Evolutionary conservation across 148 eudicot species (phyloP).

Genomic region (Diospyros kaki): DNA sequence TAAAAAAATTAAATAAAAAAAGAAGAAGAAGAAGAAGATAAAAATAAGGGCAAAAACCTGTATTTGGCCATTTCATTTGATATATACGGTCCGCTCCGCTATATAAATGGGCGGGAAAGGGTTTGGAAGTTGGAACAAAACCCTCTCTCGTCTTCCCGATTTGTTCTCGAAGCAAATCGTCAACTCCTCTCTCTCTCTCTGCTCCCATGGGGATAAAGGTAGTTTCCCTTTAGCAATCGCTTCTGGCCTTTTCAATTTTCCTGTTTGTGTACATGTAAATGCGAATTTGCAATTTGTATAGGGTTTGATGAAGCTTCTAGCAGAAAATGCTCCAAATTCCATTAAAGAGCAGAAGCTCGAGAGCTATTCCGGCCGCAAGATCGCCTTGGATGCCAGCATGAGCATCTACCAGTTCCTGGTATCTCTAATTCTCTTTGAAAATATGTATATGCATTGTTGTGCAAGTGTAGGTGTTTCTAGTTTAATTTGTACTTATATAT

Average conservation of each 20-base stretch:
- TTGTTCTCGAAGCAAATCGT: neutral
- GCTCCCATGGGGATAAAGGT: constrained; percentile 29
- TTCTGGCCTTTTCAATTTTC: neutral
- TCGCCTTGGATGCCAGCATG: constrained; percentile 99
- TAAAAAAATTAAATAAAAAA: no score
- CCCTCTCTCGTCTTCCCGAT: neutral
- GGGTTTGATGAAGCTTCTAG: constrained; percentile 98
- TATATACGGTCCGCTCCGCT: no score
- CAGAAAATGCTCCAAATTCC: constrained; percentile 88
- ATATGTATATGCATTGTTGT: no score
- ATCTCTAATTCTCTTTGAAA: no score
- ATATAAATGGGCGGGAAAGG: no score
- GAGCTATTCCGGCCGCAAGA: constrained; percentile 82
- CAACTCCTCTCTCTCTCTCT: neutral
- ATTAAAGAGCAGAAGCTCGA: constrained; percentile 98
- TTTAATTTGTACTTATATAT: neutral
- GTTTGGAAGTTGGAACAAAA: no score
- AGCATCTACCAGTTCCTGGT: constrained; percentile 98
- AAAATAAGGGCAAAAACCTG: no score
- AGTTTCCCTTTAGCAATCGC: neutral
- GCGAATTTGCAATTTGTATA: constrained; percentile 18
- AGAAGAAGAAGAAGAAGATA: no score
- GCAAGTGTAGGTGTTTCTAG: neutral
- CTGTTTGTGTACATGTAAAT: neutral
- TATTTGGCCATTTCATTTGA: no score